Conservation (phyloP, 177 flowering plant genomes). For the Vitis hybrid region DNA sequence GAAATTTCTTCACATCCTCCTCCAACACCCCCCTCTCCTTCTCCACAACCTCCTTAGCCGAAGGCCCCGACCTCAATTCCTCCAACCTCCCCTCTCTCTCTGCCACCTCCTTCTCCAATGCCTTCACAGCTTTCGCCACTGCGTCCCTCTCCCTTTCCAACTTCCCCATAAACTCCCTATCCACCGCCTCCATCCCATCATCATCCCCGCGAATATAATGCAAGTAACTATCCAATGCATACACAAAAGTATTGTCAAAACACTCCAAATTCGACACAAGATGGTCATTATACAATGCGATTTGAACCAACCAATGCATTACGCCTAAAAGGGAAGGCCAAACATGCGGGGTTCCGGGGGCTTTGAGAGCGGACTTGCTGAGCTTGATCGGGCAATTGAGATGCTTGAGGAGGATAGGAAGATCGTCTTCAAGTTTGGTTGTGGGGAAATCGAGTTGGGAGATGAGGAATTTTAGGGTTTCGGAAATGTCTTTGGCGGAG, state of each 20-base stretch:
- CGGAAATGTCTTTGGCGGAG: no score
- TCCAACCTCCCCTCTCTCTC: conserved; percentile 47
- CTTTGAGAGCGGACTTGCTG: no score
- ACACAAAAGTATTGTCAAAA: conserved; percentile 23
- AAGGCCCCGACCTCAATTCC: conserved; percentile 41
- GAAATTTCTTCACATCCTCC: no score
- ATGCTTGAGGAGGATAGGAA: no score
- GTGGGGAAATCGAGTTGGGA: no score
- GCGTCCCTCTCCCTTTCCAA: conserved; percentile 39
- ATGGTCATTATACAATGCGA: conserved; percentile 45
- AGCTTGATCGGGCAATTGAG: no score
- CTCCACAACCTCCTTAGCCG: no score
- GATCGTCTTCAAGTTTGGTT: no score
- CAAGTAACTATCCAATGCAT: conserved; percentile 30
- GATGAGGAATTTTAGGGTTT: no score
- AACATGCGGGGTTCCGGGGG: no score
- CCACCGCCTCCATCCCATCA: conserved; percentile 46
- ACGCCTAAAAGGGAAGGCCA: conserved; percentile 66
- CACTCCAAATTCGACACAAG: not conserved
- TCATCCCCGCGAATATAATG: conserved; percentile 52
- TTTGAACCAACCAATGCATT: conserved; percentile 85
- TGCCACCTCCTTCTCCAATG: conserved; percentile 29
- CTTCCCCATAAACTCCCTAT: conserved; percentile 37
- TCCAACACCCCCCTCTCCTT: no score
- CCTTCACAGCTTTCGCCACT: conserved; percentile 24